Evolutionary conservation across 225 moss, liverwort and hornwort species (phyloP).

Genomic region (Straminergon stramineum): DNA sequence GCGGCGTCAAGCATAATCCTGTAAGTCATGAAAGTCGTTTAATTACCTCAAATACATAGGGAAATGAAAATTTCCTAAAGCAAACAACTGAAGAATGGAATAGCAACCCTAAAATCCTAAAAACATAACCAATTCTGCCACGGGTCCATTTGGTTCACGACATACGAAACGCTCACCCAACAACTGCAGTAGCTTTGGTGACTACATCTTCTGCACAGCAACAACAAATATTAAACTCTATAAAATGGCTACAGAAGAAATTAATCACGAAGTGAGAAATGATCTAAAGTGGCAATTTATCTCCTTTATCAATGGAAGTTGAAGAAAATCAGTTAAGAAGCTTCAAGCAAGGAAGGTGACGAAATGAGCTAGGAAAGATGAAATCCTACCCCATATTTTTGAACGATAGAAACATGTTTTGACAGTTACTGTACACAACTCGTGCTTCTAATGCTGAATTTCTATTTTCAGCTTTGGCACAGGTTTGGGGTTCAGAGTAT

Average conservation of each 20-base stretch:
- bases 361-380: no score
- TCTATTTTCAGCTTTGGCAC: not conserved
- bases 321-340: not conserved
- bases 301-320: not conserved
- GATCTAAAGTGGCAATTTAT: not conserved
- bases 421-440: not conserved
- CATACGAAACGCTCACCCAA: not conserved
- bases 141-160: not conserved
- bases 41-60: not conserved
- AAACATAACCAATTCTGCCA: not conserved
- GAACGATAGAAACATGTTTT: not conserved
- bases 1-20: slow-evolving; percentile 53
- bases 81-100: not conserved
- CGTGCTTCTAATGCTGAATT: not conserved
- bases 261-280: not conserved
- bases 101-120: not conserved
- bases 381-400: not conserved
- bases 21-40: not conserved
- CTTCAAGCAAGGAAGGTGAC: not conserved
- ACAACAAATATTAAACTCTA: not conserved
- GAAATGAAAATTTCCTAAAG: not conserved
- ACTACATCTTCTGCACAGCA: slow-evolving; percentile 34
- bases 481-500: not conserved
- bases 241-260: not conserved
- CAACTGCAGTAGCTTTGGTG: not conserved